Percentiles rank a stretch among this genome's conserved stretches.
Conservation (phyloP, 2,329 filamentous ascomycete genomes). For the Nannizziopsis barbatae region DNA sequence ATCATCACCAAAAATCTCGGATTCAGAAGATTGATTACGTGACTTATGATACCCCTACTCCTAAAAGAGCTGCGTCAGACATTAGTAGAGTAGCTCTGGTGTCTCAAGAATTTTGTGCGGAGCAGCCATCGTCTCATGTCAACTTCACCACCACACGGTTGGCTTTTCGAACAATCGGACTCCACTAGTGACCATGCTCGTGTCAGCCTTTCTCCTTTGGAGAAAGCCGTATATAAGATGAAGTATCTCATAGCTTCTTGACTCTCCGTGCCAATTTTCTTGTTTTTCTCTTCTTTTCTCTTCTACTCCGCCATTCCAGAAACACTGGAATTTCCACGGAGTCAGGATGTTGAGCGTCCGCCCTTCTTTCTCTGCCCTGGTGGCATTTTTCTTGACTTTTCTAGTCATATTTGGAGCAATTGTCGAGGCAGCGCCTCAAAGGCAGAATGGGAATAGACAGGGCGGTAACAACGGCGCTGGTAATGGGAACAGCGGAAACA, state of each 20-base stretch:
- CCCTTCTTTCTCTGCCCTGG: slow-evolving; percentile 2
- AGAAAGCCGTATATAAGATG: background rate
- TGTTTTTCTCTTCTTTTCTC: background rate
- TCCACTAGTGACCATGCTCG: too few relatives aligned
- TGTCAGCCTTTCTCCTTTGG: background rate
- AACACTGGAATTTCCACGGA: background rate
- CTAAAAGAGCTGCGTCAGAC: too few relatives aligned
- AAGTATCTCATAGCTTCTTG: background rate
- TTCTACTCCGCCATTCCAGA: background rate
- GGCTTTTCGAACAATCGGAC: too few relatives aligned
- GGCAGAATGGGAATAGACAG: background rate
- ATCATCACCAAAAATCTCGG: too few relatives aligned
- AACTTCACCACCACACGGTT: too few relatives aligned
- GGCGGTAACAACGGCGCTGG: background rate
- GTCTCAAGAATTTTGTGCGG: too few relatives aligned
- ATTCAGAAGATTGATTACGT: too few relatives aligned
- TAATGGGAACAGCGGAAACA: background rate
- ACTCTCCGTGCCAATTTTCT: background rate
- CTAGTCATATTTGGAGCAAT: background rate
- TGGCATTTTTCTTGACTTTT: slow-evolving; percentile 1
- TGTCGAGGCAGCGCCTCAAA: slow-evolving; percentile 5
- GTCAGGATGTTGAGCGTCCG: slow-evolving; percentile 4
- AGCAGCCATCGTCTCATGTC: too few relatives aligned
- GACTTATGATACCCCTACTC: too few relatives aligned
- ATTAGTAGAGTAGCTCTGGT: too few relatives aligned